Evolutionary conservation across 148 eudicot genomes (phyloP), one percentile per base, ranked within the genome.

Genomic region (Amaranthus palmeri): DNA sequence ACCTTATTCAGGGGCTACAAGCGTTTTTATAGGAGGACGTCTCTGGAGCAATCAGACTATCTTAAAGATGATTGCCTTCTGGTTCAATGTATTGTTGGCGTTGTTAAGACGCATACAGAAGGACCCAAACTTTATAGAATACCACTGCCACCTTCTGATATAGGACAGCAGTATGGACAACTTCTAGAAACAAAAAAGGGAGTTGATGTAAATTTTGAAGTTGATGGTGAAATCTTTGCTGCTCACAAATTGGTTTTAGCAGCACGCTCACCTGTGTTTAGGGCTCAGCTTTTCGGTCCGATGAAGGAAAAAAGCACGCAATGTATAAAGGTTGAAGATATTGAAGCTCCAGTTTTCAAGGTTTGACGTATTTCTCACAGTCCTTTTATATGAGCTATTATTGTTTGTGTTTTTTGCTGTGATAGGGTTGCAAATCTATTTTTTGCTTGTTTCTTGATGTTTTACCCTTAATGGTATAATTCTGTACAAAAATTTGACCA

Each of bases 261-360:
- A 54, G 85, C 85, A 50, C 90, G 87, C 7, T 86, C 87, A n/a
- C 90, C 87, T 76, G 87, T 86, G 68, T 86, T 86, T 65, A 84
- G 47, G 70, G 87, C 87, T 48, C 90, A 86, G 43, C 79, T 86
- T 67, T 82, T 80, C 80, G 90, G 90, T 73, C 90, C 87, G 56
- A 69, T 84, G 87, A 86, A 81, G 74, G 87, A 86, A 73, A 73
- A 72, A 67, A 79, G 77, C 53, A 80, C 73, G 70, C 75, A 73
- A 61, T 80, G 79, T 76, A 76, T 86, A 61, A 76, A 75, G 76
- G 82, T 86, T 71, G 82, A 80, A 82, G 90, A 84, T 78, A 86
- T 86, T 61, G 84, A 84, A 67, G 79, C 85, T 67, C 84, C 87
- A 25, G 84, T 80, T 73, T 86, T 86, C 76, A 86, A 84, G 90